Evolutionary conservation across 768 basidiomycete genomes (phyloP).

Genomic region (Suillus subalutaceus): DNA sequence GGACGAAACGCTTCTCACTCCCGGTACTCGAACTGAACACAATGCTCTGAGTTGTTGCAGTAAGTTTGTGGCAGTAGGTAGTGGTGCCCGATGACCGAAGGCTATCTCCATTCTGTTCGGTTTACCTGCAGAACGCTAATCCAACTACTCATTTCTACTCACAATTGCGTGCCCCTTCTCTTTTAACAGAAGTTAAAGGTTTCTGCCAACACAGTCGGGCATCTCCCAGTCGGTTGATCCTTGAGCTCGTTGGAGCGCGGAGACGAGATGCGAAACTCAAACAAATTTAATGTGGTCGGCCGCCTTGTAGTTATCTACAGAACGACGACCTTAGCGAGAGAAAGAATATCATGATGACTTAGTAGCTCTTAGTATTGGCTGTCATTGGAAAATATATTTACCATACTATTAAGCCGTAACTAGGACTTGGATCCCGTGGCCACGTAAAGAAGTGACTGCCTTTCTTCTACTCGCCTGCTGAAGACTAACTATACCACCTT

Average conservation of each 20-base stretch:
- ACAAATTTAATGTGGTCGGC: neutral
- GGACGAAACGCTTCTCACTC: neutral
- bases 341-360: no score
- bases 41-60: neutral
- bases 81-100: neutral
- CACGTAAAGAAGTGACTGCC: no score
- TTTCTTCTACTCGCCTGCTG: no score
- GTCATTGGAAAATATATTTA: no score
- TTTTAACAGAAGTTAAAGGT: neutral
- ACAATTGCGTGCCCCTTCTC: neutral
- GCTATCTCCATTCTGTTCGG: neutral
- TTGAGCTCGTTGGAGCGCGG: neutral
- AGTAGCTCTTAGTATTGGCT: no score
- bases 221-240: neutral
- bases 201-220: neutral
- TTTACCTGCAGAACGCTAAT: neutral
- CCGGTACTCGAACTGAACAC: slow-evolving; percentile 14
- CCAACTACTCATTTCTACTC: neutral
- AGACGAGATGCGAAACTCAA: neutral
- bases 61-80: neutral
- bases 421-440: no score
- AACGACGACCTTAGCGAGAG: no score
- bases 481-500: no score
- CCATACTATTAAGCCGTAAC: no score
- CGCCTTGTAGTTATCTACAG: no score